Base-by-base conservation (phyloP, 1,284 basidiomycete species). In the Leccinum subspadiceum region DNA sequence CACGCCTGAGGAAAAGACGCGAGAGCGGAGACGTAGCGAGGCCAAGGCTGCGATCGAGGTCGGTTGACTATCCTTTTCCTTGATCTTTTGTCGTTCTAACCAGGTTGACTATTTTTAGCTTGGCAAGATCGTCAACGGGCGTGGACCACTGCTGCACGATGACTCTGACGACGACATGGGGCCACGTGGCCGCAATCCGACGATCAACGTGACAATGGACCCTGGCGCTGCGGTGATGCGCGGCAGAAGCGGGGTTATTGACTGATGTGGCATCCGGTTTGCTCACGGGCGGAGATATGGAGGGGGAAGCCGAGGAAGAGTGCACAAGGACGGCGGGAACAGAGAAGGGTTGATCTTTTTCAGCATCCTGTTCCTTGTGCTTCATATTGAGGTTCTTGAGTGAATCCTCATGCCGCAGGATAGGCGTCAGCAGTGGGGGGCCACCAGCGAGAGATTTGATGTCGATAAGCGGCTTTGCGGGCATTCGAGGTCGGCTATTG, bases 21-120 rank as follows among this genome's bases (percentile, higher is more conserved):
- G 77, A 62, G 87, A 91, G 68, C 78, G 90, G 65, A 80, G 90
- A 68, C 78, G 90, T 63, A 81, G 80, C 65, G 90, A 92, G 68
- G 89, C 90, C 22, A 87, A 84, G 72, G 87, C 88, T 68, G 87
- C 89, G 52, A 87, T 92, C 67, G 88, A 92, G 84, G 90, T 92
- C 26, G 0, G 67, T 29, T 29, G 29, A 29, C 29, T 29, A 29
- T 29, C 29, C 29, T 29, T 29, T 29, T 29, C 29, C 29, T 29
- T 29, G 29, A 29, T 46, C 57, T 44, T 10, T 26, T 50, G n/a
- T 52, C 24, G 29, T 59, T 37, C 51, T 63, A 7, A 63, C 29
- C 58, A 26, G 7, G 48, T 54, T 51, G 24, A 29, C 24, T 29
- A 44, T 46, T 22, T 22, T 37, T 56, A 93, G 90, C 82, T 92